Evolutionary conservation across 305 asterid species (phyloP), one percentile per base, ranked within the genome.

Genomic region (Nicotiana rustica): DNA sequence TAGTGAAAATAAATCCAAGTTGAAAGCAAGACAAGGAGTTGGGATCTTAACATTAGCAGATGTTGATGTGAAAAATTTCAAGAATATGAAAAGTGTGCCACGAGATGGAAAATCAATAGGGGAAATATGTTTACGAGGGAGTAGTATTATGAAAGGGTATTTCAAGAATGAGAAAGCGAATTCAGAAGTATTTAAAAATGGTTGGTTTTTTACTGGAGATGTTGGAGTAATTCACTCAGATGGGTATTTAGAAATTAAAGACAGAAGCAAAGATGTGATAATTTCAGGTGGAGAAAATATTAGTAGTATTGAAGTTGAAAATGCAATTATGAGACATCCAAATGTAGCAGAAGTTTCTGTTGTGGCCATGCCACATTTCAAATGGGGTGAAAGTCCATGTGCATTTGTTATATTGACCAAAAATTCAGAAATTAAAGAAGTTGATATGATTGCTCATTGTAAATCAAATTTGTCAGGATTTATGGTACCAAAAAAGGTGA

Each of bases 221-320:
- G 84, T 88, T 4, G 91, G 88, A 9, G 89, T 86, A 21, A 85
- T 88, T 6, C 88, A 88, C 66, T 85, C 88, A 15, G 89, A 88
- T 36, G 89, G 91, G 29, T 88, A 88, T 81, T 64, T 83, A 19
- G 91, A 88, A 80, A 81, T 88, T 41, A 86, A 85, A 25, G 89
- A 86, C 18, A 73, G 91, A 55, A 86, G 86, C 3, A 88, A 88
- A 76, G 91, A 88, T 36, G 86, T 88, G 38, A 84, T 88, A 49
- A 86, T 88, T 36, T 82, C 85, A 0, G 89, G 86, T 33, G 86
- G 86, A 4, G 86, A 84, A 31, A 84, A 84, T 56, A 36, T 84
- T 33, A 84, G 86, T 33, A 84, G 86, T 15, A 49, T 84, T 6
- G 86, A 84, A 8, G 86, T 84, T 7, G 86, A 84, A 47, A 59